Evolutionary conservation across 2,329 filamentous ascomycete genomes (phyloP).

Genomic region (Sporothrix sp.): DNA sequence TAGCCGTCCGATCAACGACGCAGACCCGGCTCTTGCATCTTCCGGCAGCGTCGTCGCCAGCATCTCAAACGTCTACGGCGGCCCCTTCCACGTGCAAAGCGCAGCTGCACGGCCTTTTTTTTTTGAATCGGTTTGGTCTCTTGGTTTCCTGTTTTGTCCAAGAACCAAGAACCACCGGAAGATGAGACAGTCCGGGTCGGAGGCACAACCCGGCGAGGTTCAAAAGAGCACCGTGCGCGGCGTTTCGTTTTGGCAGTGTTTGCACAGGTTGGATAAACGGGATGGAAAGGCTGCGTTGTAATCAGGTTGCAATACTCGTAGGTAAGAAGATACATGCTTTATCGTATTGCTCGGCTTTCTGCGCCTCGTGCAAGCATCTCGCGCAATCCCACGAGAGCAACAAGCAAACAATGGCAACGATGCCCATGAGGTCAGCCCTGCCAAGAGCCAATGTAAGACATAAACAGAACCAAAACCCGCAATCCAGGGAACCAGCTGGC

Average conservation of each 20-base stretch:
- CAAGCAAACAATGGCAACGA: too few species aligned
- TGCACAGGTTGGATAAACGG: neutral
- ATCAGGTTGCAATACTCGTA: too few species aligned
- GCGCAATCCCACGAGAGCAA: too few species aligned
- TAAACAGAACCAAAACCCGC: slow-evolving; percentile 2
- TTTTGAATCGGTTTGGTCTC: neutral
- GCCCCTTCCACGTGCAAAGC: neutral
- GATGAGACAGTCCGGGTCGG: slow-evolving; percentile 7
- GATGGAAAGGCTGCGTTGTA: too few species aligned
- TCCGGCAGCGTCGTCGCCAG: neutral
- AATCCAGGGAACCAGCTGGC: neutral
- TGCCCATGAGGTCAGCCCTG: too few species aligned
- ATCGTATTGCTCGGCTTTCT: too few species aligned
- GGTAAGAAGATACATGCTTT: too few species aligned
- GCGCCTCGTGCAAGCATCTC: too few species aligned
- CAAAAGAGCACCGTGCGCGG: slow-evolving; percentile 2
- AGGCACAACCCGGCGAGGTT: neutral
- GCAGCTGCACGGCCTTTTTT: neutral
- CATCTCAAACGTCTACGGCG: slow-evolving; percentile 4
- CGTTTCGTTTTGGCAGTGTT: slow-evolving; percentile 1
- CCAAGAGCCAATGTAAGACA: slow-evolving; percentile 7
- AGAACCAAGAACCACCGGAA: neutral
- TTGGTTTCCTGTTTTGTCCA: neutral
- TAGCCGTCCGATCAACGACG: too few species aligned
- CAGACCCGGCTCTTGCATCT: too few species aligned